Evolutionary conservation across 1,284 basidiomycete species (phyloP), one percentile per base, ranked within the genome.

Genomic region (Rhodotorula sp.): DNA sequence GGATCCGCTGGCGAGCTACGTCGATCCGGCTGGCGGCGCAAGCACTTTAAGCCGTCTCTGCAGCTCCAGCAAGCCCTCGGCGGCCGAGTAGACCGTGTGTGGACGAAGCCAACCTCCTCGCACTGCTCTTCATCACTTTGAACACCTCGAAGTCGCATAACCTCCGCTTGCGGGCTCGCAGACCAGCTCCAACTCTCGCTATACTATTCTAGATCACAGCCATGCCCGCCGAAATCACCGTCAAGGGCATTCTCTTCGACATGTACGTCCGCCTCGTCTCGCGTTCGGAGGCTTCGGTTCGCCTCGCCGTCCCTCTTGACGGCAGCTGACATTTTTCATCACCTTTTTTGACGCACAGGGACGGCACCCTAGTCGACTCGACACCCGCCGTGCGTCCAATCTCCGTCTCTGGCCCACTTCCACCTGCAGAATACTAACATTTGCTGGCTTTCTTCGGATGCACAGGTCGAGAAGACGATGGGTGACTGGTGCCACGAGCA

Each of bases 301-400:
- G 34, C 54, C 62, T 20, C 28, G 20, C 22, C 48, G 1, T 16
- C 31, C 54, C 47, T 15, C 44, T 24, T 22, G 13, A 22, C 58
- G 16, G 7, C 34, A 22, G 22, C 51, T 7, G 26, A 10, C 24
- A 26, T 8, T 7, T 9, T 5, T 30, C 34, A 2, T 34, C n/a
- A 5, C 48, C 28, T n/a, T n/a, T 22, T 37, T 16, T 26, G n/a
- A 6, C 51, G 24, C 30, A 61, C 66, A 71, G 68, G 69, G 70
- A 71, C 54, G 70, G 70, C 46, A 72, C 71, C n/a, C 66, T 73
- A 47, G 69, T 70, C 61, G 71, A 73, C 61, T 73, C 71, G 60
- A 73, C 71, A 13, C 68, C 68, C 15, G 62, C 67, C n/a, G 59
- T 65, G 26, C 48, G 50, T 20, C 4, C 22, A 28, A 9, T 15